Evolutionary conservation across 2,329 filamentous ascomycete genomes (phyloP), one percentile per base, ranked within the genome.

Genomic region (Pyrenophora teres): DNA sequence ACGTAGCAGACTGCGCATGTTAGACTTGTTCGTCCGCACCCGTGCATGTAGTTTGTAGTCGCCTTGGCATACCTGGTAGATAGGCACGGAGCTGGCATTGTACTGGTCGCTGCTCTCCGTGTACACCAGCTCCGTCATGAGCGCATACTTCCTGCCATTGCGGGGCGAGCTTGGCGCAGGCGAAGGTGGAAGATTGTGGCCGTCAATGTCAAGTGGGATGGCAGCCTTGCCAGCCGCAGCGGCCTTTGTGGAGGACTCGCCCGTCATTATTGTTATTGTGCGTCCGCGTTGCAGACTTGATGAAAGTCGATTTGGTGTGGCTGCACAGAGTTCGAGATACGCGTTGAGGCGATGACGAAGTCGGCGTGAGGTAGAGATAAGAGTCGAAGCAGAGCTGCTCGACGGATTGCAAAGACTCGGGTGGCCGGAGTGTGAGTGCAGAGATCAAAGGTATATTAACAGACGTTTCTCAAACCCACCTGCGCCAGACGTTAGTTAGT

Each of bases 41-140:
- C 16, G 13, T 21, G 21, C 1, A 13, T 23, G 1, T 16, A 3
- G 3, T 3, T 7, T 15, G 27, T 15, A 18, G 6, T 9, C 33
- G 31, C 27, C n/a, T 2, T 36, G n/a, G 15, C 60, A 39, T 69
- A 85, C 83, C 78, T 96, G 94, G 76, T 99, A 99, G 71, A 99
- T 97, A 46, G 94, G 94, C 66, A 96, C 88, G 75, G 92, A 97
- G 65, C 91, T 96, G 51, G 94, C 85, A 70, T 95, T 95, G 80
- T 97, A 97, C 79, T 99, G 94, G 76, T 99, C 94, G 76, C 88
- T 94, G 73, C 88, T 87, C 67, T 99, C 94, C 44, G 93, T 97
- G 75, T 93, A 97, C 54, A 99, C 94, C 57, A 99, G 81, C 77
- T 99, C 94, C 4, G 94, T 99, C 51, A 93, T 93, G 55, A 99